Base-by-base conservation (phyloP, 1,139 yeast genomes). In the Zygotorulaspora mrakii region DNA sequence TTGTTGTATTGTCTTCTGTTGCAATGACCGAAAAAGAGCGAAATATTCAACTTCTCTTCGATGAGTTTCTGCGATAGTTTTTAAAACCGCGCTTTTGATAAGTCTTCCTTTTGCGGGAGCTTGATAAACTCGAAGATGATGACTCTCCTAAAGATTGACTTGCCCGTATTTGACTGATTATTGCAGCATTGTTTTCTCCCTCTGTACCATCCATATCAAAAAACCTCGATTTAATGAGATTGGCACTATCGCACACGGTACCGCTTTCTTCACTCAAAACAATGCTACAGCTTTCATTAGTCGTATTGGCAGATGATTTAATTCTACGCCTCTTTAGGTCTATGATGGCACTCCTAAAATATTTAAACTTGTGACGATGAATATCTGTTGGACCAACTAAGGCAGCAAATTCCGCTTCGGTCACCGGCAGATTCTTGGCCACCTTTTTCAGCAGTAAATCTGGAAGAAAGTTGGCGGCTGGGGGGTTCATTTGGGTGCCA, bases 391-490 rank as follows among this genome's bases (percentile, higher is more conserved):
- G 63, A 8, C 69, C 76, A 2, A 61, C 60, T 22, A 78, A 54
- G 35, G 61, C 62, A 5, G 66, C 60, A 57, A 70, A 81, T 35
- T 74, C 84, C n/a, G 56, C 59, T 41, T 72, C 73, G 11, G 71
- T 71, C 1, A 71, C 67, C 0, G 89, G 89, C 23, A 82, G 59
- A 31, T 64, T 65, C 13, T 61, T 55, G 0, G 85, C 79, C 73
- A 81, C 70, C 37, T 76, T 78, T 47, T 69, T 70, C 36, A 82
- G 55, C 0, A 79, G 65, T 0, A 59, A 61, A 45, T 78, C 80
- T 1, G 74, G 64, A 3, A 79, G 62, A 33, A 79, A 67, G 12
- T 69, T 64, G 1, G 69, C 62, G 6, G 48, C 45, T 5, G 57
- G 54, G 12, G 57, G 57, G 22, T 43, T 48, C 42, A 71, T 52